Evolutionary conservation across 495 filamentous ascomycete genomes (phyloP).

Genomic region (Penicillium subrubescens): DNA sequence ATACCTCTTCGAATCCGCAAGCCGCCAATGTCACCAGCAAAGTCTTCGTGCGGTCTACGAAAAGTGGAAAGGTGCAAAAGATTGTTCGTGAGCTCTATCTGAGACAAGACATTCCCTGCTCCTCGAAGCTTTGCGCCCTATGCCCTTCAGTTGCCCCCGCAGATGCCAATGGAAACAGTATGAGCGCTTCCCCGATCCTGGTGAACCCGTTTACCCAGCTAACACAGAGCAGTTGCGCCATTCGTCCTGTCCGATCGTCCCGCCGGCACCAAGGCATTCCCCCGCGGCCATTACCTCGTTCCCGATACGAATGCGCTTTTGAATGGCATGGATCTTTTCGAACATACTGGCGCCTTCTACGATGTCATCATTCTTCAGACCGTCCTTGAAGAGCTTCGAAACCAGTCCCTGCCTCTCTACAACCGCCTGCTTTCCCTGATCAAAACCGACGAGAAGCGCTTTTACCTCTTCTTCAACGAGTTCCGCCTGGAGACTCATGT

Average conservation of each 20-base stretch:
- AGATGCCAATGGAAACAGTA: constrained; percentile 78
- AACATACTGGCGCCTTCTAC: constrained; percentile 87
- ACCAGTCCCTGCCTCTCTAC: constrained; percentile 91
- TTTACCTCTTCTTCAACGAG: constrained; percentile 99
- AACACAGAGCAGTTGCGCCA: constrained; percentile 59
- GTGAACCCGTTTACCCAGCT: constrained; percentile 21
- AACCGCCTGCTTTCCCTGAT: constrained; percentile 87
- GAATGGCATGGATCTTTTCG: constrained; percentile 94
- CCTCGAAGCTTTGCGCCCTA: constrained; percentile 78
- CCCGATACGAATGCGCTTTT: constrained; percentile 97
- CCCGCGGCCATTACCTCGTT: constrained; percentile 89
- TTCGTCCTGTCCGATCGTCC: constrained; percentile 88
- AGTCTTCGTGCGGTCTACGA: constrained; percentile 89
- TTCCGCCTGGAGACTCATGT: constrained; percentile 92
- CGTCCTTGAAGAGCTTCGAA: constrained; percentile 92
- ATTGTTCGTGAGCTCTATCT: constrained; percentile 96
- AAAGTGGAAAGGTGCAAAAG: constrained; percentile 95
- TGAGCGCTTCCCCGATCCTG: constrained; percentile 7
- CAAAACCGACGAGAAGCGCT: constrained; percentile 92
- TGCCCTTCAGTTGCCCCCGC: constrained; percentile 72
- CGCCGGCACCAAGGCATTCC: constrained; percentile 76
- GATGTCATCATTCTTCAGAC: constrained; percentile 95
- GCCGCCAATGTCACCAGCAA: constrained; percentile 86
- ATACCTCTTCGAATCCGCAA: constrained; percentile 65
- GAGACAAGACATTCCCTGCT: constrained; percentile 95